Evolutionary conservation across 1,284 basidiomycete genomes (phyloP).

Genomic region (Ustilago curta): DNA sequence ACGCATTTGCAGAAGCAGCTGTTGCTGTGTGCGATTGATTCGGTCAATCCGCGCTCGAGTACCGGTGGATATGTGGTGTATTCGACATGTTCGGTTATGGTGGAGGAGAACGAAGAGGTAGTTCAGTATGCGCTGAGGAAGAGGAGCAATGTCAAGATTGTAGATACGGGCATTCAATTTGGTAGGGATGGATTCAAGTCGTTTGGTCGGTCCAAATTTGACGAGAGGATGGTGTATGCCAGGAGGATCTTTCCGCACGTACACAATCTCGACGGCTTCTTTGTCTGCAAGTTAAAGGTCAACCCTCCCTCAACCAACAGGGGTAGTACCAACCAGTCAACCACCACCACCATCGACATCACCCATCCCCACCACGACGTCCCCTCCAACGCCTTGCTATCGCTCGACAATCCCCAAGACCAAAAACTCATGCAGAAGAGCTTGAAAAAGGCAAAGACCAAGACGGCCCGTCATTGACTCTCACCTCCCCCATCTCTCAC

Average conservation of each 20-base stretch:
- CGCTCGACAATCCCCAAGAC: slow-evolving; percentile 45
- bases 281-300: slow-evolving; percentile 96
- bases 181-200: slow-evolving; percentile 90
- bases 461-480: slow-evolving; percentile 10
- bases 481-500: not conserved
- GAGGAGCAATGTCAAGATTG: slow-evolving; percentile 92
- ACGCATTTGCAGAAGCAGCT: slow-evolving; percentile 98
- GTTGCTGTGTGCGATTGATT: slow-evolving; percentile 97
- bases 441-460: slow-evolving; percentile 37
- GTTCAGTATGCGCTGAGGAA: slow-evolving; percentile 98
- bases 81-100: slow-evolving; percentile 97
- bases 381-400: too few species aligned
- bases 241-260: slow-evolving; percentile 68
- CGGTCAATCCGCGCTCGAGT: slow-evolving; percentile 86
- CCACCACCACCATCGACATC: not conserved
- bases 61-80: slow-evolving; percentile 96
- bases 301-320: slow-evolving; percentile 48
- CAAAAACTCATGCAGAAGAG: slow-evolving; percentile 50
- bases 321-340: not conserved
- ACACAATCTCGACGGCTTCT: slow-evolving; percentile 93
- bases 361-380: too few species aligned
- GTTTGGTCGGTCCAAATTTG: slow-evolving; percentile 89
- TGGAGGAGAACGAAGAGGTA: slow-evolving; percentile 98
- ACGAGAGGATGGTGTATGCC: slow-evolving; percentile 76
- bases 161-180: slow-evolving; percentile 92